Percentiles rank a stretch among this genome's conserved stretches.
Evolutionary conservation across 305 asterid species (phyloP).

Genomic region (Solanum hybrid): DNA sequence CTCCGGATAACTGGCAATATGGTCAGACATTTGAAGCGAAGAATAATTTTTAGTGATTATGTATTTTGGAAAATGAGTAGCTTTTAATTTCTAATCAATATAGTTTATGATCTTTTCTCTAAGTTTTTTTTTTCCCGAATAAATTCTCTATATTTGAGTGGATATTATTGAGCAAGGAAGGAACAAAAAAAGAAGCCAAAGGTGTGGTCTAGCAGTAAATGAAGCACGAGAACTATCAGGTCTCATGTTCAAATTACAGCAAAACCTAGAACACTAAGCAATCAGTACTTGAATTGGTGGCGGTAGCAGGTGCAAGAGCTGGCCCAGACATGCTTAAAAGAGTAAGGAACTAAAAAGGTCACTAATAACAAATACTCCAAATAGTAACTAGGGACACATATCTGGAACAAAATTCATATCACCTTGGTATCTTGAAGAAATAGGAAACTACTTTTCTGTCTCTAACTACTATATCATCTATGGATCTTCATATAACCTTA

Average conservation of each 20-base stretch:
- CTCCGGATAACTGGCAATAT: constrained; percentile 20
- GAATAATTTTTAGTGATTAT: not conserved
- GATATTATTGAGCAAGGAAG: not conserved
- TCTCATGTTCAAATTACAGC: not conserved
- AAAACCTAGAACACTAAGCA: not conserved
- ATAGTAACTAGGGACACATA: not conserved
- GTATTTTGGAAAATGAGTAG: not conserved
- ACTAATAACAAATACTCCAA: not conserved
- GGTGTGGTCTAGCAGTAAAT: not conserved
- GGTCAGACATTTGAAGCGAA: constrained; percentile 21
- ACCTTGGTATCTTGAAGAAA: not conserved
- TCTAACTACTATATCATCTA: not conserved
- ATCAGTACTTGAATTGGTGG: not conserved
- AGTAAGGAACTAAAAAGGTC: not conserved
- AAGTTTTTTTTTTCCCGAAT: not conserved
- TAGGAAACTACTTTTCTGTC: not conserved
- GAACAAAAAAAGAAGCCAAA: not conserved
- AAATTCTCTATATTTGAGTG: not conserved
- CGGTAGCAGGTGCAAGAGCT: not conserved
- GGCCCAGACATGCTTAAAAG: not conserved
- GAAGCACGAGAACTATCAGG: not conserved
- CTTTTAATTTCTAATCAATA: not conserved
- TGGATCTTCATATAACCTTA: not conserved
- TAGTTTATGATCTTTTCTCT: not conserved
- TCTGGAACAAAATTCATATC: not conserved